Evolutionary conservation across 345 rosid genomes (phyloP), one percentile per base, ranked within the genome.

Genomic region (Brassica rapa): DNA sequence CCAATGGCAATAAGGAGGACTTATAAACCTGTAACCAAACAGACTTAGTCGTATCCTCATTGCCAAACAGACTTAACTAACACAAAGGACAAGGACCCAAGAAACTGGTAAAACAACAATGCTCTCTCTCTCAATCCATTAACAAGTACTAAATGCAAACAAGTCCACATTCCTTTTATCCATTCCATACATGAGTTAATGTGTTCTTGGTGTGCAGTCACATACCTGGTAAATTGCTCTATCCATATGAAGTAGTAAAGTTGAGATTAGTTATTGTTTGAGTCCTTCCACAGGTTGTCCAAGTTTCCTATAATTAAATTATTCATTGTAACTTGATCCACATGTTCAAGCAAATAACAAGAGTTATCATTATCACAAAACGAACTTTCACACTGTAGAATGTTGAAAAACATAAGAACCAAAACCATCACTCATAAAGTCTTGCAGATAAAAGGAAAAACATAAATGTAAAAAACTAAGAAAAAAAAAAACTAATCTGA

Each of bases 231-330:
- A 67, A 71, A 68, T 80, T 82, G 65, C 80, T 43, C 51, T 80
- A 69, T 81, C 84, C 81, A 85, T 39, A 73, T 84, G 88, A 80
- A 74, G 62, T 85, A 80, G 88, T 70, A 91, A 80, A 75, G 97
- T 85, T 64, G 89, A 84, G 63, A 94, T 82, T 37, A 93, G 91
- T 30, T 90, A 91, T 14, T 39, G 69, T 82, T 93, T 90, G 53
- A 85, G 82, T 73, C 99, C 94, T 83, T 85, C 90, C 60, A 86
- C 87, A 57, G 99, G 86, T 75, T 90, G 43, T 61, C 99, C 95
- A 77, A 80, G 71, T 73, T 81, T 83, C 92, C 98, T 92, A 80
- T 30, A 82, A 33, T 19, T 77, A 57, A 63, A 76, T 14, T 14
- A 5, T 14, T 14, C 16, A 14, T 46, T 46, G 55, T 4, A 46